Base-by-base conservation (phyloP, 352 stramenopile species). In the Chrysophaeum taylorii region DNA sequence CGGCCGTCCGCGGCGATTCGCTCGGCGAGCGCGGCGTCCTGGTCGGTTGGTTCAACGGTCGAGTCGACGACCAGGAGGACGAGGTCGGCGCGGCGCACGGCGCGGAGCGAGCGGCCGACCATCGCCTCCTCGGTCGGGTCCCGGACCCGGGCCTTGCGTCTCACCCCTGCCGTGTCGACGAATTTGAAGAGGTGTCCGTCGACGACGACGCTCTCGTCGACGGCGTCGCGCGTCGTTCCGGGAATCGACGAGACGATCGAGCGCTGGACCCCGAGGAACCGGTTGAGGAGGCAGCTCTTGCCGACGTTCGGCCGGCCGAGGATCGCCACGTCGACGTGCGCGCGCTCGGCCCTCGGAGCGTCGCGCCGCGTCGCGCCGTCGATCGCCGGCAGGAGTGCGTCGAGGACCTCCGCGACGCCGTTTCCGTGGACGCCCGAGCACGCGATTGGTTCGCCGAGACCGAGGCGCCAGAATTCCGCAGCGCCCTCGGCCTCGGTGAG, bases 71-170 rank as follows among this genome's bases (percentile, higher is more conserved):
- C 73, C 9, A 89, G 73, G 37, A 87, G 70, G 35, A 78, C 79
- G 53, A 94, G 83, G 77, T 96, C 88, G 0, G 85, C 79, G 71
- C 85, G 79, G 35, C 87, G 79, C 75, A 94, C 90, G 0, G 89
- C 86, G 52, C 89, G 79, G n/a, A 92, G 77, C 12, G 88, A 87
- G 41, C 89, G 83, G 75, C 92, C 91, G 39, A 93, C 84, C 87
- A 96, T 96, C 73, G 92, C 87, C 69, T 90, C 90, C 76, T 93
- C 87, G n/a, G 87, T 83, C 23, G 85, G 85, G 74, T 85, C 89
- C n/a, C 27, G 12, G 41, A 93, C 77, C 73, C 91, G 87, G 23
- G 79, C 78, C 75, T 89, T 91, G 31, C 83, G 73, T 37, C 87
- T 76, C 64, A 93, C 90, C 37, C 87, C 87, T 27, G 87, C 87